Evolutionary conservation across 768 basidiomycete species (phyloP).

Genomic region (Collybia sp.): DNA sequence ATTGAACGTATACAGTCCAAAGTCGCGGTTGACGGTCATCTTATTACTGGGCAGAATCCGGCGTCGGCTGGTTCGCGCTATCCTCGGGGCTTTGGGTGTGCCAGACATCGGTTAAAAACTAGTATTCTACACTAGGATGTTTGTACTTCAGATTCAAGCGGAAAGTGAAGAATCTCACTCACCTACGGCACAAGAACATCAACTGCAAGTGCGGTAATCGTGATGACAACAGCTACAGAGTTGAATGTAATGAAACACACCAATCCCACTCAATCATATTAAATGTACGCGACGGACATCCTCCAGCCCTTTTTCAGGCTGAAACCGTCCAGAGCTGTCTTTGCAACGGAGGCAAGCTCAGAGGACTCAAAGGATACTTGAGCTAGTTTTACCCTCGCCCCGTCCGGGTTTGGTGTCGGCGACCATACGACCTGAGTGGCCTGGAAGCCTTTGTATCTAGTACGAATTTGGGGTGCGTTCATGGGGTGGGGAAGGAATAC

Average conservation of each 20-base stretch:
- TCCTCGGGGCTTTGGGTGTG: conserved; percentile 44
- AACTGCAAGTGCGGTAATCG: not conserved
- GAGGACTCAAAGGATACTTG: conserved; percentile 74
- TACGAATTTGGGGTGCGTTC: conserved; percentile 1
- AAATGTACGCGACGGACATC: conserved; percentile 75
- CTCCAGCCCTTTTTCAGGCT: conserved; percentile 82
- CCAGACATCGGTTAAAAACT: not conserved
- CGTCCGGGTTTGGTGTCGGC: conserved; percentile 60
- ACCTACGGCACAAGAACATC: not conserved
- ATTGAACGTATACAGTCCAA: conserved; percentile 24
- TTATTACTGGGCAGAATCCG: conserved; percentile 76
- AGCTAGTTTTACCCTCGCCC: conserved; percentile 72
- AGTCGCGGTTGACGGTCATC: conserved; percentile 52
- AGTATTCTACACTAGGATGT: not conserved
- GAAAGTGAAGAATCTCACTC: not conserved
- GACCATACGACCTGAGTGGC: conserved; percentile 66
- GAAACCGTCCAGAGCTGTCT: conserved; percentile 82
- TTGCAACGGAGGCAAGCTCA: conserved; percentile 72
- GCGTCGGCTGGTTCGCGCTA: conserved; percentile 56
- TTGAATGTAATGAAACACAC: conserved; percentile 9
- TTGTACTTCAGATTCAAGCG: not conserved
- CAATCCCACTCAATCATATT: conserved; percentile 4
- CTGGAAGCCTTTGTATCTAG: conserved; percentile 82
- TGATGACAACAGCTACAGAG: conserved; percentile 2
- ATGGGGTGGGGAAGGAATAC: conserved; percentile 3